A percentile compares a stretch with the other conserved stretches of the same genome.
Evolutionary conservation across 2,329 filamentous ascomycete genomes (phyloP).

Genomic region (Colletotrichum siamense): DNA sequence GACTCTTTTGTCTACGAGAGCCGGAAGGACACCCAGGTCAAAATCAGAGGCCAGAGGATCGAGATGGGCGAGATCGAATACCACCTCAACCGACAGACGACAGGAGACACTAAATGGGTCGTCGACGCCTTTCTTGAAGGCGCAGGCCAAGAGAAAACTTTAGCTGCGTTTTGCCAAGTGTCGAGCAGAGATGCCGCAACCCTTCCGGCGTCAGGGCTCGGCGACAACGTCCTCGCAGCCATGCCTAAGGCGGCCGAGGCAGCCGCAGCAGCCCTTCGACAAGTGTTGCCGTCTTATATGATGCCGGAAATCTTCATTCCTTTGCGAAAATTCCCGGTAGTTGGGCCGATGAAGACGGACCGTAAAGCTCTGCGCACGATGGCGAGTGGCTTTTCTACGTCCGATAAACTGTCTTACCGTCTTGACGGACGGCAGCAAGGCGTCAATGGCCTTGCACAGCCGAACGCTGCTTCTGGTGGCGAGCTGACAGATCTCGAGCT

Average conservation of each 20-base stretch:
- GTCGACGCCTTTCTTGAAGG: not conserved
- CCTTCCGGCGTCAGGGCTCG: not conserved
- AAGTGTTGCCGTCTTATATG: not conserved
- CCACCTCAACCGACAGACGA: not conserved
- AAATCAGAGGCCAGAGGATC: not conserved
- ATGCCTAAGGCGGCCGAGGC: not conserved
- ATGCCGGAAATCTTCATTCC: not conserved
- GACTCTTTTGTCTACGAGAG: not conserved
- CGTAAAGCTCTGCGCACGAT: not conserved
- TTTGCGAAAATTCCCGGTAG: not conserved
- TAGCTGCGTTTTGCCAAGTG: not conserved
- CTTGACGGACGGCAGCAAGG: not conserved
- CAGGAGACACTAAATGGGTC: fast-evolving
- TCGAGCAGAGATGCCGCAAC: not conserved
- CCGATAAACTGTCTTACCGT: not conserved
- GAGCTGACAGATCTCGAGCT: not conserved
- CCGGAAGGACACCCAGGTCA: not conserved
- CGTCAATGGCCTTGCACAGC: fast-evolving
- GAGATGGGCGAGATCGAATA: not conserved
- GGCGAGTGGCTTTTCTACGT: not conserved
- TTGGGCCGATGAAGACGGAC: not conserved
- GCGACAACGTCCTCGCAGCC: not conserved
- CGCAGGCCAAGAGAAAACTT: not conserved
- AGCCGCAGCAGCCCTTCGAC: not conserved
- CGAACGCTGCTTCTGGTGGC: not conserved